Percentiles rank a stretch among this genome's conserved stretches.
These are phyloP conservation scores for Coffea eugenioides DNA, from an alignment of 257 asterid species.

Conservation along the genomic window DNA sequence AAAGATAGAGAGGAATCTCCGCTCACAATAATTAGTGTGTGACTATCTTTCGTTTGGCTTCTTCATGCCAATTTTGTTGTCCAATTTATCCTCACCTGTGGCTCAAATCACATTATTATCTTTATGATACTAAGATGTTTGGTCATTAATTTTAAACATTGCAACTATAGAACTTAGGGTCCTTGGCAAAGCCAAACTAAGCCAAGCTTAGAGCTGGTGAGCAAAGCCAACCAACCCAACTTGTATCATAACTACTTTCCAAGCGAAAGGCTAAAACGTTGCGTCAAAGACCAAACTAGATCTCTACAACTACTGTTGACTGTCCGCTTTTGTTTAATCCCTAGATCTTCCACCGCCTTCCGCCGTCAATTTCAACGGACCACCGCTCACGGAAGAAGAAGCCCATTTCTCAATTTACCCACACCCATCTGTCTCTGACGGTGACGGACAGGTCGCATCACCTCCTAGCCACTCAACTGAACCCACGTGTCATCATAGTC, in stretches of 20 bases:
- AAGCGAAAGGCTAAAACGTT: conserved; percentile 20
- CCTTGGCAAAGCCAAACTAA: neutral
- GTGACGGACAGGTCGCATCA: neutral
- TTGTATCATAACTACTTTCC: neutral
- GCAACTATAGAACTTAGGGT: neutral
- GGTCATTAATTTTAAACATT: too few species aligned
- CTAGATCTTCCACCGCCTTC: neutral
- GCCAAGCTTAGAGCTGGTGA: neutral
- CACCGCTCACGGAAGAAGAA: neutral
- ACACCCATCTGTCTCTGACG: conserved; percentile 2
- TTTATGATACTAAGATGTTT: too few species aligned
- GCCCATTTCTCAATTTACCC: neutral
- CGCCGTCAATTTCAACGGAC: conserved; percentile 13
- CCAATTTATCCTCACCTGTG: neutral
- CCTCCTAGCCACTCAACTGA: neutral
- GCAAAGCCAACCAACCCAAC: conserved; percentile 8
- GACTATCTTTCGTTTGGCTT: too few species aligned
- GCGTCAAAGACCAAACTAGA: conserved; percentile 17
- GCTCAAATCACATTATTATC: neutral
- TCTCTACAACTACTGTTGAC: neutral
- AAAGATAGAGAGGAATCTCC: too few species aligned
- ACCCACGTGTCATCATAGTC: conserved; percentile 14
- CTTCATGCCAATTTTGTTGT: too few species aligned
- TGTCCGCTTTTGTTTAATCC: neutral
- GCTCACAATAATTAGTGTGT: too few species aligned